A percentile compares a stretch with the other conserved stretches of the same genome.
phyloP scores from a whole-genome alignment of 2,329 filamentous ascomycete genomes.

The Fusarium camptoceras region DNA sequence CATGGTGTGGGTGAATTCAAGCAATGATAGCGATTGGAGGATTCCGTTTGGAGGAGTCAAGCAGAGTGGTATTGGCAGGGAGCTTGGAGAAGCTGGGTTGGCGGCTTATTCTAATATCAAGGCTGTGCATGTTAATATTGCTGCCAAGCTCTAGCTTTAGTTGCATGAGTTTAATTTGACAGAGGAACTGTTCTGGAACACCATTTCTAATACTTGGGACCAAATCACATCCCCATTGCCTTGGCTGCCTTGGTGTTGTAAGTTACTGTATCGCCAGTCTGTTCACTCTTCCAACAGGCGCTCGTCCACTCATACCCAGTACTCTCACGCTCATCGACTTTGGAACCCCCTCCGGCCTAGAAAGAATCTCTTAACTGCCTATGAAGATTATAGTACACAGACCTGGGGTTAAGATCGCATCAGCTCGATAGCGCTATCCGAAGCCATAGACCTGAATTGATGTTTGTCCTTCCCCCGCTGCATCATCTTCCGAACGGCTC shows the following conservation, averaged over 20 bases:
- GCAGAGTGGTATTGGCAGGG: slow-evolving; percentile 61
- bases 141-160: slow-evolving; percentile 28
- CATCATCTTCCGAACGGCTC: not conserved
- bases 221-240: slow-evolving; percentile 9
- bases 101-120: slow-evolving; percentile 59
- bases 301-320: slow-evolving; percentile 11
- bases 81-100: slow-evolving; percentile 59
- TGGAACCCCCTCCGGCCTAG: slow-evolving; percentile 19
- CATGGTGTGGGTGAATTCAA: slow-evolving; percentile 65
- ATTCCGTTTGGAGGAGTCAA: slow-evolving; percentile 62
- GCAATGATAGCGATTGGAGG: slow-evolving; percentile 58
- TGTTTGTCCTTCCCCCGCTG: not conserved
- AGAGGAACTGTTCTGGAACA: slow-evolving; percentile 5
- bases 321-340: slow-evolving; percentile 13
- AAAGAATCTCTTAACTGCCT: slow-evolving; percentile 1
- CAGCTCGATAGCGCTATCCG: not conserved
- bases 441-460: not conserved
- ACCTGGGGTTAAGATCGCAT: not conserved
- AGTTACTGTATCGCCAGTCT: not conserved
- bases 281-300: slow-evolving; percentile 8
- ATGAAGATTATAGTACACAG: too few species aligned
- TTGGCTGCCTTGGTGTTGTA: not conserved
- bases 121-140: slow-evolving; percentile 59
- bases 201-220: slow-evolving; percentile 9
- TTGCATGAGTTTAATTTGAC: not conserved